Base-by-base conservation (phyloP, 805 yeast genomes). In the Alloascoidea africana region DNA sequence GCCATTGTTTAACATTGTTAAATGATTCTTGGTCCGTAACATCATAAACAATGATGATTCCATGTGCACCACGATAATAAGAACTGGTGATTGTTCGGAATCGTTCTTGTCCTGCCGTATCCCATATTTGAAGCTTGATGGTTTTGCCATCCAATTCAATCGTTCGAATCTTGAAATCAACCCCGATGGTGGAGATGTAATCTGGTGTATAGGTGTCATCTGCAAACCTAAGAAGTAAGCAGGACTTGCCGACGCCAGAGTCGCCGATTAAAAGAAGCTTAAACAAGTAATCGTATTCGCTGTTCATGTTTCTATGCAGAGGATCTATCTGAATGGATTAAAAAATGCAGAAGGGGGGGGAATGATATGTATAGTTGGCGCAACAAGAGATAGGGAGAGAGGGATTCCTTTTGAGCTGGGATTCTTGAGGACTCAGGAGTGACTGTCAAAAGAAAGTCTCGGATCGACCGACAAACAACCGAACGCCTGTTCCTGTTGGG, bases 91-190 rank as follows among this genome's bases (percentile, higher is more conserved):
- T 89, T 37, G 98, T 91, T 64, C 97, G 78, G 66, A 91, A 91
- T 51, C 98, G 70, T 61, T 91, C 98, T 66, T 91, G 98, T 35
- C 98, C 98, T 6, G 98, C 98, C 40, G 98, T 91, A 58, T 91
- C 98, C 98, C 98, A 91, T 55, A 91, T 89, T 65, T 91, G 98
- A 55, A 91, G 72, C 64, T 91, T 91, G 57, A 91, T 91, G 39
- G 94, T 84, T 66, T 91, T 91, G 46, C 97, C 97, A 51, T 91
- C 96, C 43, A 91, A 68, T 57, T 91, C 97, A 38, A 62, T 59
- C 17, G 68, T 63, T 41, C 68, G 61, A 50, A 63, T 63, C 56
- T 74, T 74, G 69, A 91, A 91, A 59, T 91, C 98, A 38, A 91
- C 97, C 41, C 98, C 98, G 56, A 91, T 91, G 35, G 98, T 91